Evolutionary conservation across 1,284 basidiomycete species (phyloP).

Genomic region (Tylopilus sp.): DNA sequence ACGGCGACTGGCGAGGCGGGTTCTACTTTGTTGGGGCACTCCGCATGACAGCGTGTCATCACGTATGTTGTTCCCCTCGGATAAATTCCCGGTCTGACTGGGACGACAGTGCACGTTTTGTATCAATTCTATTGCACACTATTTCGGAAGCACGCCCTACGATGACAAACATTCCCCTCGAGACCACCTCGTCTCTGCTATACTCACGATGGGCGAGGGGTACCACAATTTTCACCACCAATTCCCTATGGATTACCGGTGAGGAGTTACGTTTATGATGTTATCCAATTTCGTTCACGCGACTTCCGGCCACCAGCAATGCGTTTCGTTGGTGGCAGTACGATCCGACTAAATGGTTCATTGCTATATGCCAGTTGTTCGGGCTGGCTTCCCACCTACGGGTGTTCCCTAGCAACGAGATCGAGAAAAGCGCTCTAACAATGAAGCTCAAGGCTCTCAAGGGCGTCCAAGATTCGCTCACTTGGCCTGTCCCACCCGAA

Average conservation of each 20-base stretch:
- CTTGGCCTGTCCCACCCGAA: slow-evolving; percentile 65
- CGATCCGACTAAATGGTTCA: slow-evolving; percentile 82
- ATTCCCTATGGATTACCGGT: slow-evolving; percentile 61
- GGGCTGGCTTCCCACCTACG: slow-evolving; percentile 76
- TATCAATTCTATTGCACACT: slow-evolving; percentile 90
- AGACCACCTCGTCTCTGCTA: slow-evolving; percentile 82
- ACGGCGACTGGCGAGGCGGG: slow-evolving; percentile 83
- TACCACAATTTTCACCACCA: slow-evolving; percentile 94
- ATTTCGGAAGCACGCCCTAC: slow-evolving; percentile 79
- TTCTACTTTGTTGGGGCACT: slow-evolving; percentile 73
- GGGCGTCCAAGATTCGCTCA: slow-evolving; percentile 57
- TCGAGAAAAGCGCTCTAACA: slow-evolving; percentile 74
- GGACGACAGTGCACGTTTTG: slow-evolving; percentile 74
- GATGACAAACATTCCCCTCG: slow-evolving; percentile 82
- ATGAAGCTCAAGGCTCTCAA: slow-evolving; percentile 82
- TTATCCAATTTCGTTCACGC: slow-evolving; percentile 4
- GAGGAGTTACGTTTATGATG: background rate
- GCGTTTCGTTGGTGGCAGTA: slow-evolving; percentile 72
- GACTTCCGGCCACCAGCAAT: slow-evolving; percentile 23
- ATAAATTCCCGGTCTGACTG: slow-evolving; percentile 10
- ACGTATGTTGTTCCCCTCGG: slow-evolving; percentile 50
- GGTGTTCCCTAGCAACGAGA: slow-evolving; percentile 86
- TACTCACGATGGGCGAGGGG: slow-evolving; percentile 87
- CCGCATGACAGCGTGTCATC: slow-evolving; percentile 71
- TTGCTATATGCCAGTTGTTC: slow-evolving; percentile 56